Evolutionary conservation across 2,329 filamentous ascomycete genomes (phyloP).

Genomic region (Gliomastix tumulicola): DNA sequence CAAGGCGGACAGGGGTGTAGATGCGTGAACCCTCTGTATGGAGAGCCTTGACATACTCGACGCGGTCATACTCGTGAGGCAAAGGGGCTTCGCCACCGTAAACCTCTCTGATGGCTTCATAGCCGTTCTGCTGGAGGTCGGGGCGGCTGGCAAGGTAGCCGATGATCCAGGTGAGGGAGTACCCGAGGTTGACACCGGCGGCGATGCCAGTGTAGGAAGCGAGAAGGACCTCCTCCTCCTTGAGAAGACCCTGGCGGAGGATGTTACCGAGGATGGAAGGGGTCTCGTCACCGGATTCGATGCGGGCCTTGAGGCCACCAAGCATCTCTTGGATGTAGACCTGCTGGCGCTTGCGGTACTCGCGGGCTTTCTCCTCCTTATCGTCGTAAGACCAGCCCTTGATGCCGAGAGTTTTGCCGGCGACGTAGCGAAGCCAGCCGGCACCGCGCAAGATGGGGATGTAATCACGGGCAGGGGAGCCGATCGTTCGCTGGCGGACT

Average conservation of each 20-base stretch:
- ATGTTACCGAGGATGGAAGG: slow-evolving; percentile 5
- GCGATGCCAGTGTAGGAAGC: slow-evolving; percentile 3
- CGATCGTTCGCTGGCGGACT: slow-evolving; percentile 4
- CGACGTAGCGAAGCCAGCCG: slow-evolving; percentile 1
- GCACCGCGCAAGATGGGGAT: slow-evolving; percentile 1
- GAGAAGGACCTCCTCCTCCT: slow-evolving; percentile 2
- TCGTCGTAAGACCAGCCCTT: slow-evolving; percentile 1
- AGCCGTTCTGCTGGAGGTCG: slow-evolving; percentile 5
- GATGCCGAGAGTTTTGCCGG: slow-evolving; percentile 1
- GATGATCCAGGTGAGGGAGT: slow-evolving; percentile 3
- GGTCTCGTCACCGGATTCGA: slow-evolving; percentile 3
- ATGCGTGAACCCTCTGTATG: slow-evolving; percentile 4
- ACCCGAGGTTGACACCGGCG: slow-evolving; percentile 4
- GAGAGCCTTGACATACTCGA: slow-evolving; percentile 6
- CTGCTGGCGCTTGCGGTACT: slow-evolving; percentile 5
- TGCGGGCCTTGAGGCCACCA: slow-evolving; percentile 3
- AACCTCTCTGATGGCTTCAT: slow-evolving; percentile 2
- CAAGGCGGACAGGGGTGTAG: slow-evolving; percentile 4
- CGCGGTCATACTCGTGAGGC: slow-evolving; percentile 6
- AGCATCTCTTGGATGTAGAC: slow-evolving; percentile 4
- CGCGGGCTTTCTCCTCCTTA: slow-evolving; percentile 2
- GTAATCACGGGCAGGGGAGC: slow-evolving; percentile 3
- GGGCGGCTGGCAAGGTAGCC: slow-evolving; percentile 4
- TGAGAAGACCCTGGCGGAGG: slow-evolving; percentile 3
- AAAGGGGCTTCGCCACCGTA: slow-evolving; percentile 4